Base-by-base conservation (phyloP, 1,139 yeast species). In the Yamadazyma atmosphaerica region DNA sequence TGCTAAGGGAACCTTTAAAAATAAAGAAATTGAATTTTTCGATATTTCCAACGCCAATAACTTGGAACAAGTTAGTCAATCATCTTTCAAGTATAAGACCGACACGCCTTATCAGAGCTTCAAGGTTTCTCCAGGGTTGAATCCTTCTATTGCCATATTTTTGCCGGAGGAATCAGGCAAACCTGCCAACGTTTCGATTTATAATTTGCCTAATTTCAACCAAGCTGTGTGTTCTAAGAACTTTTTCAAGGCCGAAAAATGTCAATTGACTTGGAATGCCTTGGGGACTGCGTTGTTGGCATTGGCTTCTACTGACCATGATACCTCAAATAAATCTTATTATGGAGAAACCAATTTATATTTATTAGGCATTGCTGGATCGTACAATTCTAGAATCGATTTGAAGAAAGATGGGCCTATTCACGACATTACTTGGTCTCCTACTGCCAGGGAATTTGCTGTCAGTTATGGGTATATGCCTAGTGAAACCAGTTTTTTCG, bases 381-480 rank as follows among this genome's bases (percentile, higher is more conserved):
- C 92, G 29, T 89, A 87, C 57, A 96, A 92, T 55, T 86, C 92
- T 33, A 77, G 96, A 55, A 90, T 94, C 52, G 79, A 82, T 42
- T 79, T 94, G 54, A 88, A 86, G 45, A 83, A 86, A 56, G 96
- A 88, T 55, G 98, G 98, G 19, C 98, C 98, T 33, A 89, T 94
- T 51, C 97, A 94, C 65, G 98, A 92, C 60, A 86, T 92, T 49
- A 83, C 95, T 24, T 94, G 99, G 99, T 86, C 96, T 21, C 97
- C 98, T 43, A 82, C 90, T 38, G 88, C 96, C 15, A 78, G 96
- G 53, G 98, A 92, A 68, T 94, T 94, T 68, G 98, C 97, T 42
- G 98, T 92, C 36, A 89, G 86, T 44, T 90, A 90, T 58, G 99
- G 98, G 26, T 90, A 78, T 64, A 94, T 94, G 98, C 99, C 99